A percentile compares a stretch with the other conserved stretches of the same genome.
These are phyloP conservation scores for Bruguiera parviflora DNA, from an alignment of 345 rosid species.

Conservation along the genomic window DNA sequence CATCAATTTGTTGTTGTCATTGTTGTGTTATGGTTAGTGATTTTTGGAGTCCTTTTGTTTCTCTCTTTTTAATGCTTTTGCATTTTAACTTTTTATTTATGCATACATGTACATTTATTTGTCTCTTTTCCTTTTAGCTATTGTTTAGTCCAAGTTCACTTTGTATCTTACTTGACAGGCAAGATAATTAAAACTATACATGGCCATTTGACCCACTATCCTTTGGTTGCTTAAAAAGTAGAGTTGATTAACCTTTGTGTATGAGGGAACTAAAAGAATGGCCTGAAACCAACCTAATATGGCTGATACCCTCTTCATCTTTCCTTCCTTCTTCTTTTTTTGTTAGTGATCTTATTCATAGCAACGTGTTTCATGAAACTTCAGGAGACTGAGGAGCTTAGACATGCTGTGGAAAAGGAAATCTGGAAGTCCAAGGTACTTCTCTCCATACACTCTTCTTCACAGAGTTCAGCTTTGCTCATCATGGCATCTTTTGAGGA, in stretches of 20 bases:
- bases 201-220: background rate
- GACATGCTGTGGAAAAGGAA: constrained; percentile 62
- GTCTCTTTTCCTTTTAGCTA: background rate
- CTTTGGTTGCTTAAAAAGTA: background rate
- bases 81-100: too few species aligned
- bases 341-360: background rate
- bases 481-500: constrained; percentile 2
- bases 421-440: constrained; percentile 75
- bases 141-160: background rate
- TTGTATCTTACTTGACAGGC: too few species aligned
- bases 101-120: too few species aligned
- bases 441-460: constrained; percentile 3
- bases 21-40: background rate
- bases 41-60: too few species aligned
- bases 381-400: constrained; percentile 76
- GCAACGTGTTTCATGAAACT: constrained; percentile 20
- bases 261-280: constrained; percentile 4
- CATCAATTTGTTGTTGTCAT: background rate
- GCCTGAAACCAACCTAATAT: background rate
- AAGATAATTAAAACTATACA: background rate
- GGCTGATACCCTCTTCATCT: background rate
- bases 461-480: background rate
- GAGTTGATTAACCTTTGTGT: background rate
- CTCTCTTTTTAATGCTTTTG: too few species aligned
- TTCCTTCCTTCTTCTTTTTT: background rate